A percentile compares a stretch with the other conserved stretches of the same genome.
Evolutionary conservation across 148 eudicot species (phyloP).

Genomic region (Rhododendron ovatum): DNA sequence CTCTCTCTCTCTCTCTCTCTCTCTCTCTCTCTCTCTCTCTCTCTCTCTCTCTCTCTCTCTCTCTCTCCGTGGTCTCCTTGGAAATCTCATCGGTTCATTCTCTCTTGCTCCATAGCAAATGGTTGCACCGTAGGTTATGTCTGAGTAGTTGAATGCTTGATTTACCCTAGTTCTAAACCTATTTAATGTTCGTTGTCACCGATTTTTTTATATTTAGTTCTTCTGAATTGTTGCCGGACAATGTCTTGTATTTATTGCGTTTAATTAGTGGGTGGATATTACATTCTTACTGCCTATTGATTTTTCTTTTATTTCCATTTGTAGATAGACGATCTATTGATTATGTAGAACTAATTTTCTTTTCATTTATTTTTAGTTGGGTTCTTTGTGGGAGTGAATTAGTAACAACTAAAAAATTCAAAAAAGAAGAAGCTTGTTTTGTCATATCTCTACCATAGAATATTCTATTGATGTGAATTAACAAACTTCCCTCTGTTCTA

Average conservation of each 20-base stretch:
- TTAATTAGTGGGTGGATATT: neutral
- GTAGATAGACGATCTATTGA: neutral
- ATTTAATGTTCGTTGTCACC: neutral
- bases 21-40: neutral
- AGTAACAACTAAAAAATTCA: neutral
- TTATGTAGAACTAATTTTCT: neutral
- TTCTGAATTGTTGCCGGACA: neutral
- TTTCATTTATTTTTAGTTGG: neutral
- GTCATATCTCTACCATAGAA: neutral
- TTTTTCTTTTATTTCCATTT: neutral
- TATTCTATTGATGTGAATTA: neutral
- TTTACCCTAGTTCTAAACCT: neutral
- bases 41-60: too few relatives aligned
- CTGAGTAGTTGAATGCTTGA: neutral
- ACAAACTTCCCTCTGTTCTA: neutral
- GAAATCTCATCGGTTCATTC: too few relatives aligned
- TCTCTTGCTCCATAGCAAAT: too few relatives aligned
- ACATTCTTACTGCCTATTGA: neutral
- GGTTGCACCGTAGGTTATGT: neutral
- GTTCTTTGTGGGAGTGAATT: neutral
- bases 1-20: neutral
- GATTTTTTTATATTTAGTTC: neutral
- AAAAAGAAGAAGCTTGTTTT: neutral
- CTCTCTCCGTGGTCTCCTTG: too few relatives aligned
- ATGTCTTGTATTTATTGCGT: neutral